Percentiles rank a stretch among this genome's conserved stretches.
Evolutionary conservation across 2,329 filamentous ascomycete genomes (phyloP).

Genomic region (Cercospora nicotianae): DNA sequence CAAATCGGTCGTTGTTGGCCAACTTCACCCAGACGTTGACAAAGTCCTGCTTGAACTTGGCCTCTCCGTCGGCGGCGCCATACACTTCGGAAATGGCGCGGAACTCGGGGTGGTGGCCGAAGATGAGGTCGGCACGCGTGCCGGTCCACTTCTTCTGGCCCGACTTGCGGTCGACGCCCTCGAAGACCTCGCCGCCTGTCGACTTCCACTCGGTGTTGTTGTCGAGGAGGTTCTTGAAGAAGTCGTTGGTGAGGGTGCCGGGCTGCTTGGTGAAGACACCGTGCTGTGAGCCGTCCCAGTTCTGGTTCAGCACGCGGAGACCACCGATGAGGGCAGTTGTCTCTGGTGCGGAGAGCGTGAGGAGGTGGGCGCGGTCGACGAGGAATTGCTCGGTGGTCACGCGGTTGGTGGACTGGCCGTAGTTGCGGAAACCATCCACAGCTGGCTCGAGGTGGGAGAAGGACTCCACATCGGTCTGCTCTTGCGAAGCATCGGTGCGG

Average conservation of each 20-base stretch:
- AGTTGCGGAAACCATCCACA: conserved; percentile 80
- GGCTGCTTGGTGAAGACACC: conserved; percentile 69
- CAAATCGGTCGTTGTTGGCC: conserved; percentile 71
- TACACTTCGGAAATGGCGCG: conserved; percentile 72
- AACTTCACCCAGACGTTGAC: conserved; percentile 72
- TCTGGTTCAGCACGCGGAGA: conserved; percentile 67
- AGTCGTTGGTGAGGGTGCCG: conserved; percentile 73
- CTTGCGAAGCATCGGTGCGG: conserved; percentile 68
- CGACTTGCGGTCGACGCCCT: conserved; percentile 65
- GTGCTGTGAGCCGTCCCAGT: conserved; percentile 67
- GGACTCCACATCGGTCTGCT: conserved; percentile 67
- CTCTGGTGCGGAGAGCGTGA: conserved; percentile 70
- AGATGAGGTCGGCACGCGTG: conserved; percentile 67
- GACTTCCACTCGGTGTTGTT: conserved; percentile 65
- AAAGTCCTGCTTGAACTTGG: conserved; percentile 71
- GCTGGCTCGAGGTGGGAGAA: conserved; percentile 66
- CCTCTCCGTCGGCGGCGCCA: conserved; percentile 57
- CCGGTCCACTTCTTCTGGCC: conserved; percentile 68
- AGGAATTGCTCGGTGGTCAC: conserved; percentile 68
- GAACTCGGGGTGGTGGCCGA: conserved; percentile 73
- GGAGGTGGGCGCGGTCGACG: conserved; percentile 69
- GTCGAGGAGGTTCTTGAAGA: conserved; percentile 78
- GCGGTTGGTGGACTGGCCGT: conserved; percentile 61
- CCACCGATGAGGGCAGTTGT: conserved; percentile 70
- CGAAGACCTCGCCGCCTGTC: conserved; percentile 58